These are phyloP conservation scores for Ophiostoma piceae DNA, from an alignment of 2,329 filamentous ascomycete species.

Conservation along the genomic window DNA sequence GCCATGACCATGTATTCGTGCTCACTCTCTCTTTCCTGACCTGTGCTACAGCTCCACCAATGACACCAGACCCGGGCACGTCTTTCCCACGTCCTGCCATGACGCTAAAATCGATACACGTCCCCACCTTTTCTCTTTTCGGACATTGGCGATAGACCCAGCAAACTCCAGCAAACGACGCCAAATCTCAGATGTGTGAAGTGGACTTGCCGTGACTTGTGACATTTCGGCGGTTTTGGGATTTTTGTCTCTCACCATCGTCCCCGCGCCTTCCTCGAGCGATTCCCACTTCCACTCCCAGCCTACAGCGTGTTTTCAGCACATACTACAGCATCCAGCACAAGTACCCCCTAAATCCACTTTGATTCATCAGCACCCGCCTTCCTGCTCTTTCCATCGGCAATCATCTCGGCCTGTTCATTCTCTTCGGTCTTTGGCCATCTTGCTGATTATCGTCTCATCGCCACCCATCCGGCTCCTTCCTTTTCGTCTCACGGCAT, in stretches of 20 bases:
- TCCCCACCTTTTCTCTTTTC: conserved; percentile 16
- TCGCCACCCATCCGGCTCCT: background rate
- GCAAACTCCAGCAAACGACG: conserved; percentile 10
- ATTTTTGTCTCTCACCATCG: conserved; percentile 7
- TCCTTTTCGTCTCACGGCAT: conserved; percentile 2
- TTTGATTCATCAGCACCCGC: conserved; percentile 17
- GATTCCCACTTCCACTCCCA: background rate
- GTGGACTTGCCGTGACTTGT: background rate
- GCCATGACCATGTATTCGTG: background rate
- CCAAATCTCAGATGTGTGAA: conserved; percentile 9
- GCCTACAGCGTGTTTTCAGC: background rate
- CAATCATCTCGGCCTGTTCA: background rate
- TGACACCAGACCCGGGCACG: conserved; percentile 16
- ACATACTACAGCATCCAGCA: background rate
- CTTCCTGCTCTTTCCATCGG: background rate
- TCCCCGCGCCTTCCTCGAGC: conserved; percentile 6
- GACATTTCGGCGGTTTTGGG: background rate
- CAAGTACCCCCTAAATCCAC: conserved; percentile 5
- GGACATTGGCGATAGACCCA: conserved; percentile 21
- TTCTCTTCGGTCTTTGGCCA: background rate
- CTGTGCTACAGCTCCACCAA: conserved; percentile 19
- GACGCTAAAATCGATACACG: conserved; percentile 17
- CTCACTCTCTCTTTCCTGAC: background rate
- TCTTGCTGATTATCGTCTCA: background rate
- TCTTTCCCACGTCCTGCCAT: conserved; percentile 14